These are phyloP conservation scores for Claviceps africana DNA, from an alignment of 2,329 filamentous ascomycete species.

Conservation along the genomic window DNA sequence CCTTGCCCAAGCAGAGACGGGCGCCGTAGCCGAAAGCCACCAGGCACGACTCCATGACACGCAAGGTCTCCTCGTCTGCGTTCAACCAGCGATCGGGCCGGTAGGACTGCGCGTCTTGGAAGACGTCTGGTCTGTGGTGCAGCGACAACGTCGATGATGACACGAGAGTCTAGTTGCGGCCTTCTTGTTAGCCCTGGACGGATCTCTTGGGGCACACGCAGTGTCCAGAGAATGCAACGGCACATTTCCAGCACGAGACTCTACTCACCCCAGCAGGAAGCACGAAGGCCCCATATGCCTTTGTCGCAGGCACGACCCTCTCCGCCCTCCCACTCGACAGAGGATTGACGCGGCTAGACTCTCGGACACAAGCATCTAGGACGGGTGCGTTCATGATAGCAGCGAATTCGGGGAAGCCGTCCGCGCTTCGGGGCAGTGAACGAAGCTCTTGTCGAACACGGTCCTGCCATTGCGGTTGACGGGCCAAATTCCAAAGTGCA, in stretches of 20 bases:
- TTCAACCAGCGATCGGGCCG: slow-evolving; percentile 4
- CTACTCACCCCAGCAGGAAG: slow-evolving; percentile 1
- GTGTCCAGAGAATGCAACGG: too few relatives aligned
- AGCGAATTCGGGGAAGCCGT: slow-evolving; percentile 1
- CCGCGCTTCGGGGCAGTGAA: background rate
- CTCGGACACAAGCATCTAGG: slow-evolving; percentile 3
- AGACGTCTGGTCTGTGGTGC: slow-evolving; percentile 1
- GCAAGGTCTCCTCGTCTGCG: slow-evolving; percentile 1
- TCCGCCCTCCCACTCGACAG: slow-evolving; percentile 4
- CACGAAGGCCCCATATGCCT: background rate
- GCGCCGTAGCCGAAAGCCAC: slow-evolving; percentile 5
- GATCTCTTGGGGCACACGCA: background rate
- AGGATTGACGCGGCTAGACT: slow-evolving; percentile 1
- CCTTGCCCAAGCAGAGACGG: slow-evolving; percentile 3
- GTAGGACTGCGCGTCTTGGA: background rate
- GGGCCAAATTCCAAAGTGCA: slow-evolving; percentile 3
- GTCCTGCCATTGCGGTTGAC: slow-evolving; percentile 1
- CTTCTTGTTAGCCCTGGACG: background rate
- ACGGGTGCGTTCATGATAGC: slow-evolving; percentile 2
- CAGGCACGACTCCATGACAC: slow-evolving; percentile 5
- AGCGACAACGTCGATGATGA: slow-evolving; percentile 3
- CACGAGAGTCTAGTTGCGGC: slow-evolving; percentile 1
- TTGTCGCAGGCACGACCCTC: slow-evolving; percentile 1
- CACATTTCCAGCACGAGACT: background rate
- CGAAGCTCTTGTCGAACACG: background rate